These are phyloP conservation scores for Dactylonectria estremocensis DNA, from an alignment of 2,329 filamentous ascomycete species.

Conservation along the genomic window DNA sequence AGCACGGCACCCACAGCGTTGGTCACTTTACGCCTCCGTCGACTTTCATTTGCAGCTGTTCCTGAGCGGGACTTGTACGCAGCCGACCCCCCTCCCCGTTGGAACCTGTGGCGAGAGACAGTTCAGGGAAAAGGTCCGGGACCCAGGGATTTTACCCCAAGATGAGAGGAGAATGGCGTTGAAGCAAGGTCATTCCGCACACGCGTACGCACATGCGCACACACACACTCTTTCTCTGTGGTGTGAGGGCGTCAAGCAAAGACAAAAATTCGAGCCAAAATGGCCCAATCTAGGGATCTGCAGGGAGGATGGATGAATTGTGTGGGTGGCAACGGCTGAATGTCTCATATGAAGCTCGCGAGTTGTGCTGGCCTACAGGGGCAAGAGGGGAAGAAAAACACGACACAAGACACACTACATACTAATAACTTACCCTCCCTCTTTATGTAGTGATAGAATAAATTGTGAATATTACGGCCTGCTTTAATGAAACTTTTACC, in stretches of 20 bases:
- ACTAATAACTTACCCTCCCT: too few species aligned
- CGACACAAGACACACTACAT: too few species aligned
- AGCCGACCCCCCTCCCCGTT: not conserved
- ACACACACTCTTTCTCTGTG: too few species aligned
- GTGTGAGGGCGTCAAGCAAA: not conserved
- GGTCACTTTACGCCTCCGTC: not conserved
- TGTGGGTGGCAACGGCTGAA: not conserved
- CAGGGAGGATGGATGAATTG: not conserved
- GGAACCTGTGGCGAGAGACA: not conserved
- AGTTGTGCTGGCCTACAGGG: not conserved
- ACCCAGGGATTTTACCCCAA: not conserved
- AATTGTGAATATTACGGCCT: too few species aligned
- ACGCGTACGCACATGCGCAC: not conserved
- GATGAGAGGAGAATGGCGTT: not conserved
- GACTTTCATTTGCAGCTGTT: not conserved
- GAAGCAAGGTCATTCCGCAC: not conserved
- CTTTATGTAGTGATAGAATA: too few species aligned
- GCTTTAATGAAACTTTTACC: too few species aligned
- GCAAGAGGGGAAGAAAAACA: too few species aligned
- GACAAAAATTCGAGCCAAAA: not conserved
- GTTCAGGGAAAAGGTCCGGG: not conserved
- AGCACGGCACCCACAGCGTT: not conserved
- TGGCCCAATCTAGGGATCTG: not conserved
- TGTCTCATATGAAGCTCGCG: not conserved
- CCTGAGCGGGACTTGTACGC: not conserved